These are phyloP conservation scores for Haematococcus lacustris DNA, from an alignment of 139 green algal genomes.

Conservation along the genomic window DNA sequence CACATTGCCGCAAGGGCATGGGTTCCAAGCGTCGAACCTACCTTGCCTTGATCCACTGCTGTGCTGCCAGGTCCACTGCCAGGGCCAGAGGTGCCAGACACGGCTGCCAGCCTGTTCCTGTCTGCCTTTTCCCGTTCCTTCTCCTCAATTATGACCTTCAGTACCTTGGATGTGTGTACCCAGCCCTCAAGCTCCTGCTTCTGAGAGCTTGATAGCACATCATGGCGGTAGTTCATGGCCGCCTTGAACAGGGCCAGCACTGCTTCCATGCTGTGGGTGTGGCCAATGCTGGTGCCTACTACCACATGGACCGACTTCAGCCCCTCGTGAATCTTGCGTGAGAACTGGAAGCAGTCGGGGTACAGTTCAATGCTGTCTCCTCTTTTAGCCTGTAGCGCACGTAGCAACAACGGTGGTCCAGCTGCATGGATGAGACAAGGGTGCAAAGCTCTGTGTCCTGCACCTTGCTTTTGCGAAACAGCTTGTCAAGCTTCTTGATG, in stretches of 20 bases:
- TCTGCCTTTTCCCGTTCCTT: slow-evolving; percentile 19
- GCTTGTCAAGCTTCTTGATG: slow-evolving; percentile 52
- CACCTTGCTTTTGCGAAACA: slow-evolving; percentile 30
- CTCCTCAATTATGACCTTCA: slow-evolving; percentile 33
- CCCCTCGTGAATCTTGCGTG: slow-evolving; percentile 28
- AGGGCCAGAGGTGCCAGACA: too few relatives aligned
- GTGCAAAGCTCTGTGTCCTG: too few relatives aligned
- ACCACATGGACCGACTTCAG: slow-evolving; percentile 36
- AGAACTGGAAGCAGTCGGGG: slow-evolving; percentile 27
- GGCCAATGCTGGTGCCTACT: slow-evolving; percentile 23
- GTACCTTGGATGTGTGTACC: slow-evolving; percentile 25
- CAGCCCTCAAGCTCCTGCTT: slow-evolving; percentile 23
- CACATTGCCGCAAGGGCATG: too few relatives aligned
- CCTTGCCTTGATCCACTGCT: too few relatives aligned
- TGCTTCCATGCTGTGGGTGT: slow-evolving; percentile 24
- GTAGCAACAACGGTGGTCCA: too few relatives aligned
- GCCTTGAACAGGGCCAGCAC: slow-evolving; percentile 29
- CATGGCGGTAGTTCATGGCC: slow-evolving; percentile 45
- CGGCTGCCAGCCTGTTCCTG: too few relatives aligned
- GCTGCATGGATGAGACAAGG: too few relatives aligned
- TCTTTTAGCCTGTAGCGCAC: too few relatives aligned
- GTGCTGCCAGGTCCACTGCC: too few relatives aligned
- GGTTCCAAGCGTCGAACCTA: too few relatives aligned
- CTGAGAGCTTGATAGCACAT: neutral
- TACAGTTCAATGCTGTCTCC: too few relatives aligned